Base-by-base conservation (phyloP, 1,139 yeast species). In the Yamadazyma dushanensis region DNA sequence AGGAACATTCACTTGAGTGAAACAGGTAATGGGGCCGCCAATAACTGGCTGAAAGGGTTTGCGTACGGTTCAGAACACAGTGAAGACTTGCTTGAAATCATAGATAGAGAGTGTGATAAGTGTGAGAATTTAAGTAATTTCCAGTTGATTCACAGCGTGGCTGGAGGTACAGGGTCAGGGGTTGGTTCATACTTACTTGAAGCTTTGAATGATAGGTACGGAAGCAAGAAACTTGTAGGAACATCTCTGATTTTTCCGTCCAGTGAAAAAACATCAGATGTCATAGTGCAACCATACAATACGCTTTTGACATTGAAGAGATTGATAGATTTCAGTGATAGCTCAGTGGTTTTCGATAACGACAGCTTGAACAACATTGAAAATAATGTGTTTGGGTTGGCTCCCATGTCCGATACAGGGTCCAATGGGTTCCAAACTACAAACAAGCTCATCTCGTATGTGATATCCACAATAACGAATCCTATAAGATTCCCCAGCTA, bases 141-240 rank as follows among this genome's bases (percentile, higher is more conserved):
- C 57, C 96, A 89, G 66, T 64, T 92, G 45, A 62, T 90, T 39
- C 98, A 92, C 58, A 87, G 97, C 11, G 95, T 94, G n/a, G 97
- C 97, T 0, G 98, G 98, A 17, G 98, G 98, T 24, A 92, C 98
- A 0, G 98, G 98, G 0, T 85, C 96, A 0, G 98, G 98, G 6
- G 78, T 89, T 29, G 98, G 98, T 0, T 87, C 96, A 0, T 76
- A 76, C 43, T 51, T 92, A 31, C 62, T 92, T 32, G 97, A 92
- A 56, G 67, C 80, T 17, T 61, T 94, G 41, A 78, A 80, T 37
- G 98, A 94, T 56, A 66, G 92, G 40, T 90, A 81, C 54, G 74
- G 73, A 3, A 81, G 84, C 37, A 90, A 90, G 56, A 90, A 89
- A 54, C 61, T 92, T 33, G 70, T 87, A 11, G 87, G 86, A 38